A percentile compares a stretch with the other conserved stretches of the same genome.
Evolutionary conservation across 768 basidiomycete genomes (phyloP).

Genomic region (Boletus rubropictus): DNA sequence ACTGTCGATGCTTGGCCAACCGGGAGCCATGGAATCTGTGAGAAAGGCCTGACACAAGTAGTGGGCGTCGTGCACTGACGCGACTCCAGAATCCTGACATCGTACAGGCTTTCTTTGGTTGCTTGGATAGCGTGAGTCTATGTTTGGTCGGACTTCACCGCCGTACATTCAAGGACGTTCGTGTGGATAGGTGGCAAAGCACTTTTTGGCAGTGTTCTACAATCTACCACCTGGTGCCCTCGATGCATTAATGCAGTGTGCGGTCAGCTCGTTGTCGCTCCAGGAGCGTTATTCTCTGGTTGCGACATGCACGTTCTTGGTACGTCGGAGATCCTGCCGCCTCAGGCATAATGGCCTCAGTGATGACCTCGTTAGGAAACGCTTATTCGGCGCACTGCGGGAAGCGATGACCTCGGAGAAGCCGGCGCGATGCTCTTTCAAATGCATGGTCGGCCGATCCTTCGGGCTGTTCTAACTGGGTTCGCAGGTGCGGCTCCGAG

Average conservation of each 20-base stretch:
- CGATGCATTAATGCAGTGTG: constrained; percentile 64
- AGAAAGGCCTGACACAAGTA: constrained; percentile 20
- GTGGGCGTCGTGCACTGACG: constrained; percentile 6
- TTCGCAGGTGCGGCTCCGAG: constrained; percentile 83
- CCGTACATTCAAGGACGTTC: not conserved
- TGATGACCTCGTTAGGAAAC: constrained; percentile 40
- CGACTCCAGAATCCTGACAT: constrained; percentile 77
- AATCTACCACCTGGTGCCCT: constrained; percentile 57
- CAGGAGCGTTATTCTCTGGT: constrained; percentile 86
- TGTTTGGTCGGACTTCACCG: not conserved
- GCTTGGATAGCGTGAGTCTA: constrained; percentile 62
- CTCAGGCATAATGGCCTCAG: not conserved
- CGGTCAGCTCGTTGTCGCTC: constrained; percentile 57
- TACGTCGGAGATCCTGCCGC: constrained; percentile 33
- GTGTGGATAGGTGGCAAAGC: constrained; percentile 40
- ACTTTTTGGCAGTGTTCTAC: constrained; percentile 58
- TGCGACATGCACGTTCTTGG: constrained; percentile 76
- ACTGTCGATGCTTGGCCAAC: constrained; percentile 46
- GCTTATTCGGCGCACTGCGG: constrained; percentile 58
- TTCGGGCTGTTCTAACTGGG: constrained; percentile 69
- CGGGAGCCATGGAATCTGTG: constrained; percentile 68
- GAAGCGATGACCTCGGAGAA: constrained; percentile 54
- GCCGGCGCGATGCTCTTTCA: constrained; percentile 48
- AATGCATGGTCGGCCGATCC: constrained; percentile 57
- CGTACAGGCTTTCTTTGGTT: constrained; percentile 83